Evolutionary conservation across 257 asterid species (phyloP).

Genomic region (Henckelia pumila): DNA sequence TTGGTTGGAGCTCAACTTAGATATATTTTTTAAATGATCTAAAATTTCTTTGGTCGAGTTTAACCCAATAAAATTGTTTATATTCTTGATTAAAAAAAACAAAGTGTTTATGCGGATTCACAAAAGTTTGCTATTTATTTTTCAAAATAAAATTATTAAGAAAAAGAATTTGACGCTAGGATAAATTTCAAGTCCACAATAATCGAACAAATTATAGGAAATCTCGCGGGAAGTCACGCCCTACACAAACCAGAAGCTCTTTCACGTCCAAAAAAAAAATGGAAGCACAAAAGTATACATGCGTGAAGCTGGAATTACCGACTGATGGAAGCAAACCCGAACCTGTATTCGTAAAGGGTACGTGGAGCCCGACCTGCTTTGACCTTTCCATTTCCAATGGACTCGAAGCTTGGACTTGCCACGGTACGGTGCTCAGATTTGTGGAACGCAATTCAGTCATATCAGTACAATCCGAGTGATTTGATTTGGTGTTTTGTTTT

Average conservation of each 20-base stretch:
- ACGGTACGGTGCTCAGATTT: constrained; percentile 58
- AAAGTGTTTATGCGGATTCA: too few species aligned
- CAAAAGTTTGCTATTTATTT: too few species aligned
- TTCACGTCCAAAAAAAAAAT: not conserved
- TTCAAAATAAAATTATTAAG: too few species aligned
- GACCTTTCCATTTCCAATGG: constrained; percentile 73
- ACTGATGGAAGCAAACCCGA: constrained; percentile 34
- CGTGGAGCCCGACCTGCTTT: constrained; percentile 72
- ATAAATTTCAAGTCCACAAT: too few species aligned
- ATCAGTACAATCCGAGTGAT: not conserved
- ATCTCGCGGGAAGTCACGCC: not conserved
- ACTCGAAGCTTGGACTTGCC: constrained; percentile 68
- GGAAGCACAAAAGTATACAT: constrained; percentile 46
- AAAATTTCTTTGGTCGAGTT: too few species aligned
- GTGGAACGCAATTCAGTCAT: not conserved
- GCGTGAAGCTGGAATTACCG: constrained; percentile 62
- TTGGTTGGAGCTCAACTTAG: too few species aligned
- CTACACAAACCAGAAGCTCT: too few species aligned
- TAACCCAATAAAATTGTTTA: too few species aligned
- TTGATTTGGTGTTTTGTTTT: not conserved
- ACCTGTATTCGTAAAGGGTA: constrained; percentile 76
- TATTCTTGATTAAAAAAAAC: too few species aligned
- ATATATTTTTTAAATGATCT: too few species aligned
- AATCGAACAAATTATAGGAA: too few species aligned
- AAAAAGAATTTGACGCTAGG: too few species aligned